These are phyloP conservation scores for Pleurotus tuoliensis DNA, from an alignment of 768 basidiomycete genomes.

Conservation along the genomic window DNA sequence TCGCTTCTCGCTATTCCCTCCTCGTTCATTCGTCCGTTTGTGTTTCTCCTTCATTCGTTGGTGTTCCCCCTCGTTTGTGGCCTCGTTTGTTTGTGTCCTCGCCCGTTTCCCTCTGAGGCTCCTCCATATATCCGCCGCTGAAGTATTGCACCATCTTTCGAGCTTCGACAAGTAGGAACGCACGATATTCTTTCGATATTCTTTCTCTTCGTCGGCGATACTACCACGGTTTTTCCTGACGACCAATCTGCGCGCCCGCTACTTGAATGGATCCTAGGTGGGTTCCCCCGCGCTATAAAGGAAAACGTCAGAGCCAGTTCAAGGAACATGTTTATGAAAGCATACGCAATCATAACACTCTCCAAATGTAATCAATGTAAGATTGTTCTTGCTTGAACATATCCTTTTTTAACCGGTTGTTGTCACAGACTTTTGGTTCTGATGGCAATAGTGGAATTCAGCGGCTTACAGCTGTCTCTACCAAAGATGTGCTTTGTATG, in stretches of 20 bases:
- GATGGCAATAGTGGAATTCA: too few species aligned
- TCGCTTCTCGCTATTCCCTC: too few species aligned
- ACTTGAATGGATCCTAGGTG: constrained; percentile 90
- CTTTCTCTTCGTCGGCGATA: constrained; percentile 77
- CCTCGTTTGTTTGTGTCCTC: too few species aligned
- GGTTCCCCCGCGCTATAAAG: constrained; percentile 74
- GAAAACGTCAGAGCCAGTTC: constrained; percentile 12
- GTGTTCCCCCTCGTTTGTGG: too few species aligned
- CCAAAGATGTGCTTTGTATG: too few species aligned
- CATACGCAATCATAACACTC: constrained; percentile 96
- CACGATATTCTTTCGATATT: constrained; percentile 73
- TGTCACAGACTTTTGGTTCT: too few species aligned
- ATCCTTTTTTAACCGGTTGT: too few species aligned
- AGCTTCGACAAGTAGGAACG: constrained; percentile 93
- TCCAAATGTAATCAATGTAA: too few species aligned
- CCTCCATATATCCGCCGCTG: constrained; percentile 75
- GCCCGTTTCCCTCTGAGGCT: constrained; percentile 25
- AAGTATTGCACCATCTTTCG: constrained; percentile 87
- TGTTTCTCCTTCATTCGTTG: too few species aligned
- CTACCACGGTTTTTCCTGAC: constrained; percentile 55
- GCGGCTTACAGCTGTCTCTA: too few species aligned
- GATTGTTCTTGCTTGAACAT: too few species aligned
- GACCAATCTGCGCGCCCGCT: constrained; percentile 93
- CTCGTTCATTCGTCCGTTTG: too few species aligned
- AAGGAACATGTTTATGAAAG: constrained; percentile 16